phyloP scores from a whole-genome alignment of 2,329 filamentous ascomycete genomes.

The Cercospora nicotianae region DNA sequence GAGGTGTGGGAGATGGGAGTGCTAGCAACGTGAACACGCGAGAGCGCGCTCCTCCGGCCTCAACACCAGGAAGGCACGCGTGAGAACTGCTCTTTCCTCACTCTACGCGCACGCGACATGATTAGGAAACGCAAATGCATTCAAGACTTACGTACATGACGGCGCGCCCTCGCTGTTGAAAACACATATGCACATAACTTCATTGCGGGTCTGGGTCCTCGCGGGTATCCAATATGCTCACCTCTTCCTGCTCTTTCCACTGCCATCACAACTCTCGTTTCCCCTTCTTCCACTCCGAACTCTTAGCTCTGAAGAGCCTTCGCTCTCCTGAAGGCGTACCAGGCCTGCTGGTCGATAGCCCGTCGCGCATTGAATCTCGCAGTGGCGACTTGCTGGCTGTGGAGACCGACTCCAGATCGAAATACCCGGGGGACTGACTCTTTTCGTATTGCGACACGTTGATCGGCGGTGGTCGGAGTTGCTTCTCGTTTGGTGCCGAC shows the following conservation, averaged over 20 bases:
- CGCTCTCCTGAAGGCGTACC: constrained; percentile 38
- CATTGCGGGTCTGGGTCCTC: constrained; percentile 18
- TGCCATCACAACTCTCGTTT: constrained; percentile 41
- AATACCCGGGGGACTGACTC: constrained; percentile 43
- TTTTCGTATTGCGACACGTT: constrained; percentile 77
- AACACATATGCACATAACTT: constrained; percentile 6
- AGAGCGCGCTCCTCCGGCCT: neutral
- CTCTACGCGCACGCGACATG: neutral
- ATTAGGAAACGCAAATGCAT: neutral
- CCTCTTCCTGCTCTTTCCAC: neutral
- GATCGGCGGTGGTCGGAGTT: constrained; percentile 63
- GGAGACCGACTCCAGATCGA: constrained; percentile 49
- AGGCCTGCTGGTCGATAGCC: constrained; percentile 53
- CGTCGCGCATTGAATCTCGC: constrained; percentile 46
- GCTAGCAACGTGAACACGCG: neutral
- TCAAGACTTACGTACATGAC: constrained; percentile 1
- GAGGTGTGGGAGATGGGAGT: neutral
- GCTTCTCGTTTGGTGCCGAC: constrained; percentile 55
- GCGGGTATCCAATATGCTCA: constrained; percentile 17
- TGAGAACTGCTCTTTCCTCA: constrained; percentile 7
- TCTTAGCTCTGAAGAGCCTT: constrained; percentile 41
- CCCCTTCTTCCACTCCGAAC: constrained; percentile 32
- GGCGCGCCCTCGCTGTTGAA: neutral
- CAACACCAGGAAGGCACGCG: constrained; percentile 13
- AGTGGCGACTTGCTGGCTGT: constrained; percentile 48